Conservation (phyloP, 345 rosid species). For the Salix udensis region DNA sequence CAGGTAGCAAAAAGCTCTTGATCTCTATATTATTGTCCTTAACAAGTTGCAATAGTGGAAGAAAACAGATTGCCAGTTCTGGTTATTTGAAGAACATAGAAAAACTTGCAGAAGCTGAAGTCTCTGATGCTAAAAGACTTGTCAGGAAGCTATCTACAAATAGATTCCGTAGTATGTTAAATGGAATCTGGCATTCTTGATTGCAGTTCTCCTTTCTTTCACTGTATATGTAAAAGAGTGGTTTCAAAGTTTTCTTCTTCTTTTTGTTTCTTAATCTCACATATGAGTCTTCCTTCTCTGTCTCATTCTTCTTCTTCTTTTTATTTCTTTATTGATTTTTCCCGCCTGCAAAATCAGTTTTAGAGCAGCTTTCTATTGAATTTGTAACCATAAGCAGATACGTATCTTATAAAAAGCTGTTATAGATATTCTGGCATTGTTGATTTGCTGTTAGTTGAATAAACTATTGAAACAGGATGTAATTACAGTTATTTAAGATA, state of each 20-base stretch:
- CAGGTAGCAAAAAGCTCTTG: slow-evolving; percentile 54
- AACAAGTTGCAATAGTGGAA: slow-evolving; percentile 63
- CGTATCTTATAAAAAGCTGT: slow-evolving; percentile 23
- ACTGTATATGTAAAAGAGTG: slow-evolving; percentile 42
- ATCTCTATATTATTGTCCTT: slow-evolving; percentile 66
- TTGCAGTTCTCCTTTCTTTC: slow-evolving; percentile 10
- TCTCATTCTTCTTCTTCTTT: neutral
- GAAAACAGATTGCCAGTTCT: slow-evolving; percentile 72
- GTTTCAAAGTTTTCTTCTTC: slow-evolving; percentile 13
- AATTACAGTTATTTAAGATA: slow-evolving; percentile 13
- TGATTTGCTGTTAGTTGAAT: slow-evolving; percentile 8
- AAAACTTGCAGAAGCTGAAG: slow-evolving; percentile 82
- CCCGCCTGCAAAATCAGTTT: slow-evolving; percentile 18
- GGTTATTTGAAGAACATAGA: slow-evolving; percentile 76
- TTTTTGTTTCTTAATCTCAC: slow-evolving; percentile 11
- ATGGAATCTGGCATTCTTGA: slow-evolving; percentile 78
- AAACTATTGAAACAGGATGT: neutral
- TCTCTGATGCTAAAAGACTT: slow-evolving; percentile 74
- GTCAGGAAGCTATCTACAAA: slow-evolving; percentile 69
- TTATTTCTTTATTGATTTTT: neutral
- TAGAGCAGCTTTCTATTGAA: slow-evolving; percentile 32
- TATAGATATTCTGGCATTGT: slow-evolving; percentile 19
- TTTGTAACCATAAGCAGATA: slow-evolving; percentile 32
- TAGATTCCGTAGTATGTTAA: slow-evolving; percentile 62
- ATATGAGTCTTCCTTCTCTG: neutral